Conservation (phyloP, 2,329 filamentous ascomycete genomes). For the Penicillium sp. region DNA sequence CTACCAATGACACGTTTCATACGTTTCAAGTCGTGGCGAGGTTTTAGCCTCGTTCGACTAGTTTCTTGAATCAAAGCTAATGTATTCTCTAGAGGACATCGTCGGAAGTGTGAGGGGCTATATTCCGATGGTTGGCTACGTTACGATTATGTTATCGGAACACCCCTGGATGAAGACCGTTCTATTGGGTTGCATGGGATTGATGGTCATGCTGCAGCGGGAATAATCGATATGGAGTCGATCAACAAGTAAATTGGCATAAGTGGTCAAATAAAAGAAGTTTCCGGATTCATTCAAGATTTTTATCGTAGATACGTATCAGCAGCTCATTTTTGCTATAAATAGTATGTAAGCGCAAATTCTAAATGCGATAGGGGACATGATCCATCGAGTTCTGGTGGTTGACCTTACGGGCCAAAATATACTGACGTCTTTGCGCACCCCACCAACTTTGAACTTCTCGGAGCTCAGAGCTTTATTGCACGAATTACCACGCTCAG, state of each 20-base stretch:
- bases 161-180: constrained; percentile 97
- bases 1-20: not conserved
- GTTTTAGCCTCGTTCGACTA: not conserved
- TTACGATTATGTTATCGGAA: constrained; percentile 92
- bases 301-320: not conserved
- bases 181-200: constrained; percentile 90
- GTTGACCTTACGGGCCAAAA: constrained; percentile 1
- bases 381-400: not conserved
- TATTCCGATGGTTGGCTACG: constrained; percentile 92
- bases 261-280: not conserved
- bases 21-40: not conserved
- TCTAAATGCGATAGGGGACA: not conserved
- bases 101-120: constrained; percentile 85
- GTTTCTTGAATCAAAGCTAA: not conserved
- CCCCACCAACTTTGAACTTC: constrained; percentile 1
- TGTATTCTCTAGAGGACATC: not conserved
- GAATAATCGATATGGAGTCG: constrained; percentile 58
- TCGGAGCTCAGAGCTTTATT: not conserved
- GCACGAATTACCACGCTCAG: not conserved
- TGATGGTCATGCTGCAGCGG: constrained; percentile 87
- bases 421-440: constrained; percentile 22
- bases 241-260: not conserved
- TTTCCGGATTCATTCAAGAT: not conserved
- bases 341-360: not conserved
- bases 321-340: not conserved